A percentile compares a stretch with the other conserved stretches of the same genome.
phyloP scores from a whole-genome alignment of 805 yeast species.

The Naumovozyma dairenensis region DNA sequence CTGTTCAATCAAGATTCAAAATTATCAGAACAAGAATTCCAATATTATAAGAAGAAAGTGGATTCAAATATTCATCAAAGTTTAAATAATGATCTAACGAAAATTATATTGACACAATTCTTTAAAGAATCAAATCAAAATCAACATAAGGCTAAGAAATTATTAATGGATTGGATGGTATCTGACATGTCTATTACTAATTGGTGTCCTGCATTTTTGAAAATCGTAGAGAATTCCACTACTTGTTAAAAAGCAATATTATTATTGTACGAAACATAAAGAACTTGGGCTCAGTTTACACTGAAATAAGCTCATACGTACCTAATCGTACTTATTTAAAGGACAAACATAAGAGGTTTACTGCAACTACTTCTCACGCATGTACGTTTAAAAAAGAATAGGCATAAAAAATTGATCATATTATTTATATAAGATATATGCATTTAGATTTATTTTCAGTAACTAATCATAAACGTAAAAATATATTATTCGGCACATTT shows the following conservation, averaged over 20 bases:
- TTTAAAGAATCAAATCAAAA: conserved; percentile 16
- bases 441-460: no score
- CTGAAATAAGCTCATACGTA: no score
- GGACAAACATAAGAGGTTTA: no score
- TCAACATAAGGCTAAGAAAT: conserved; percentile 26
- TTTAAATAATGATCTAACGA: conserved; percentile 24
- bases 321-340: no score
- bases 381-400: no score
- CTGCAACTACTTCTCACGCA: no score
- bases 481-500: no score
- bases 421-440: no score
- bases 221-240: conserved; percentile 35
- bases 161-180: conserved; percentile 44
- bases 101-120: conserved; percentile 18
- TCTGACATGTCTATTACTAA: conserved; percentile 43
- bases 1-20: conserved; percentile 23
- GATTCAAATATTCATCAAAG: conserved; percentile 19
- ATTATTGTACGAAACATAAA: no score
- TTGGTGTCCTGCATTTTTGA: conserved; percentile 64
- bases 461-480: no score
- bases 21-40: conserved; percentile 35
- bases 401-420: no score
- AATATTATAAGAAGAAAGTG: conserved; percentile 36
- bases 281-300: no score
- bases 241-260: background rate